Base-by-base conservation (phyloP, 306 rosid species). In the Trifolium subterraneum region DNA sequence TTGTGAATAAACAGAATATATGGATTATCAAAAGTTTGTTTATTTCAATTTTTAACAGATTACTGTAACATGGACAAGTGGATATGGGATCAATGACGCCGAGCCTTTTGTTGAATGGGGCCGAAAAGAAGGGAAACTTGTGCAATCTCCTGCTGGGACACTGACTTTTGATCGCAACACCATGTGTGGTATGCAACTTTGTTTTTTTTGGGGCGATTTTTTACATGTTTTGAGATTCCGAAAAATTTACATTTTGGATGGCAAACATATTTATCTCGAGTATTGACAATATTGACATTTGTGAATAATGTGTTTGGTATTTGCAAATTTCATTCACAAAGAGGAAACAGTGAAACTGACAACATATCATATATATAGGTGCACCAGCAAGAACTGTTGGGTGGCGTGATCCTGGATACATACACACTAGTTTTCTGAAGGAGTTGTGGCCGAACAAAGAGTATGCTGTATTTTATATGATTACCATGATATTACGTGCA, bases 21-120 rank as follows among this genome's bases (percentile, higher is more conserved):
- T 33, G 35, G 70, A 67, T 65, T 61, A 35, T 51, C 2, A 67
- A 58, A 27, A 58, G 3, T 33, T 41, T 50, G 44, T 38, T 44
- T 36, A 42, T 50, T 19, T 31, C 42, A 23, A 61, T 64, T 64
- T 77, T 33, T 48, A 51, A 44, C 83, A 91, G 98, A 91, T 91
- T 86, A 87, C 97, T 19, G 93, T 91, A 69, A 94, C 97, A 69
- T 94, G 98, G 98, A 94, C 98, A 45, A 93, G 98, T 9, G 98
- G 98, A 84, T 93, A 88, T 84, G 90, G 83, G 35, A 83, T 91
- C 48, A 54, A 42, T 38, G 91, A 88, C 64, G 98, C 97, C 23
- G 86, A 81, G 44, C 90, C 98, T 78, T 91, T 93, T 82, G 93
- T 93, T 73, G 93, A 88, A 82, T 93, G 97, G 97, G 92, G 91